Conservation (phyloP, 2,329 filamentous ascomycete species). For the Spiromastix sp. region DNA sequence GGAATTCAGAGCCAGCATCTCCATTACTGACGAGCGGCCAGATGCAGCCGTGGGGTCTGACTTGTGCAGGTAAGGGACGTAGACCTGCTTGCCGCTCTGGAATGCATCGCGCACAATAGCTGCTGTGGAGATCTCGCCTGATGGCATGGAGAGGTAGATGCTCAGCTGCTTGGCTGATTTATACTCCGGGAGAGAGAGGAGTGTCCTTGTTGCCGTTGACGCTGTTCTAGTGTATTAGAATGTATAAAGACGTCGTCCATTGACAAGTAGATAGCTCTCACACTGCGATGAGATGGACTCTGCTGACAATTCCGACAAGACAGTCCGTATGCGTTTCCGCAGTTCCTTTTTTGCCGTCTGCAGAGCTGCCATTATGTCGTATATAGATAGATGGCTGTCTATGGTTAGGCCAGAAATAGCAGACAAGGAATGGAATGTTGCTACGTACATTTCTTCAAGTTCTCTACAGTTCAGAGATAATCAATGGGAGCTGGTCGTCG, state of each 20-base stretch:
- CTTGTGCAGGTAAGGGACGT: slow-evolving; percentile 79
- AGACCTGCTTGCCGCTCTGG: slow-evolving; percentile 67
- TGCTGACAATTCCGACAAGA: slow-evolving; percentile 50
- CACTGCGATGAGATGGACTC: slow-evolving; percentile 60
- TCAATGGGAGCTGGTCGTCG: too few relatives aligned
- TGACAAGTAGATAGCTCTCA: slow-evolving; percentile 32
- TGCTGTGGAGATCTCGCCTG: slow-evolving; percentile 74
- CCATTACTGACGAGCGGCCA: slow-evolving; percentile 65
- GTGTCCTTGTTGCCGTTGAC: slow-evolving; percentile 49
- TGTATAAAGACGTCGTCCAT: neutral
- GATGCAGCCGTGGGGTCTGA: slow-evolving; percentile 21
- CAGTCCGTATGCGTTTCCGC: slow-evolving; percentile 57
- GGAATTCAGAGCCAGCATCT: slow-evolving; percentile 75
- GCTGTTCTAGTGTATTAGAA: slow-evolving; percentile 41
- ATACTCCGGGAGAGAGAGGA: slow-evolving; percentile 64
- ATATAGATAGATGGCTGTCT: neutral
- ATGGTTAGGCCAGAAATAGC: too few relatives aligned
- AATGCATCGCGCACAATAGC: slow-evolving; percentile 75
- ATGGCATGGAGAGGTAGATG: slow-evolving; percentile 88
- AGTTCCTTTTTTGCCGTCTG: slow-evolving; percentile 66
- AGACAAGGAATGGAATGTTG: too few relatives aligned
- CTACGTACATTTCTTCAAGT: too few relatives aligned
- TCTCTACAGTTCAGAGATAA: too few relatives aligned
- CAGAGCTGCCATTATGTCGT: slow-evolving; percentile 35
- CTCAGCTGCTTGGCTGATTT: slow-evolving; percentile 63